phyloP scores from a whole-genome alignment of 306 rosid species.

The Argentina anserina region DNA sequence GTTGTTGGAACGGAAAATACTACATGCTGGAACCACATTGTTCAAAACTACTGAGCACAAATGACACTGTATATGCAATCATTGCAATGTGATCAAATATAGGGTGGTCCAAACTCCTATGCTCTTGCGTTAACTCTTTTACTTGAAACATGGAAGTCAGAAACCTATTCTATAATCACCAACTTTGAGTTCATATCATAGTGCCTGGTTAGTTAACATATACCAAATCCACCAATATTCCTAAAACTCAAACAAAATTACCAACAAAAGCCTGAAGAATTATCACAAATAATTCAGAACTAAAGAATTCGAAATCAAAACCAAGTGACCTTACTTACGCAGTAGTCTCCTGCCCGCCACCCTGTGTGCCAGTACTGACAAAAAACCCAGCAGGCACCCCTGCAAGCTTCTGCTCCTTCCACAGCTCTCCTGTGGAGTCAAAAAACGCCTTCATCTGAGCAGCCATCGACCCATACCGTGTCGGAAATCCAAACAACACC shows the following conservation, averaged over 20 bases:
- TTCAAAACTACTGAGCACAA: background rate
- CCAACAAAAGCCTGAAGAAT: background rate
- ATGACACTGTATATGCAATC: background rate
- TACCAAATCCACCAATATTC: background rate
- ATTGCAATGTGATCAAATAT: background rate
- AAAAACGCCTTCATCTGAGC: slow-evolving; percentile 77
- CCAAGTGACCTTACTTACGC: slow-evolving; percentile 43
- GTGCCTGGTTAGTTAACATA: too few relatives aligned
- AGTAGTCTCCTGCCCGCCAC: slow-evolving; percentile 88
- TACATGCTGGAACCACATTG: background rate
- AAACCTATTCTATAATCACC: background rate
- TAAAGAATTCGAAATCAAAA: background rate
- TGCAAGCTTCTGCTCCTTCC: slow-evolving; percentile 67
- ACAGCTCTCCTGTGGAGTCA: slow-evolving; percentile 50
- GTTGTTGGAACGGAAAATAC: too few relatives aligned
- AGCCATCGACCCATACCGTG: slow-evolving; percentile 71
- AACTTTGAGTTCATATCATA: background rate
- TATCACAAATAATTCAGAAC: background rate
- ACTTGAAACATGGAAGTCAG: too few relatives aligned
- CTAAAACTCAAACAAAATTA: background rate
- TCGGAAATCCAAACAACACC: slow-evolving; percentile 68
- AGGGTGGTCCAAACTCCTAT: background rate
- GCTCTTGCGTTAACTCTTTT: background rate
- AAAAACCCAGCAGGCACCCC: slow-evolving; percentile 78
- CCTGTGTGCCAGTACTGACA: slow-evolving; percentile 77